Base-by-base conservation (phyloP, 1,284 basidiomycete genomes). In the Ceratobasidium sp. region DNA sequence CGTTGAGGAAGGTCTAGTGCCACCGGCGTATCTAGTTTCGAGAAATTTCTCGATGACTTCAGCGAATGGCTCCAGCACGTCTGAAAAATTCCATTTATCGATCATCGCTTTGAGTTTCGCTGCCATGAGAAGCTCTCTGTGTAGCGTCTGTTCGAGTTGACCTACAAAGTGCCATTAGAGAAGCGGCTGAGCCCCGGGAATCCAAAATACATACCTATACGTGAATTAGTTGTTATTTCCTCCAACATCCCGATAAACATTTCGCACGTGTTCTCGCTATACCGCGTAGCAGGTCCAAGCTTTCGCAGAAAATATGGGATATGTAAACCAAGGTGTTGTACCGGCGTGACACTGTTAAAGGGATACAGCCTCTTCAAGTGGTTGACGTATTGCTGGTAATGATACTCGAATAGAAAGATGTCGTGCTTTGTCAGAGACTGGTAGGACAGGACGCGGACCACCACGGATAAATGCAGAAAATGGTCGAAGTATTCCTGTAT, bases 231-330 rank as follows among this genome's bases (percentile, higher is more conserved):
- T 1, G 54, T 32, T 0, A 73, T 54, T 6, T 75, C 65, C 25
- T 78, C 46, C 6, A 78, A 15, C n/a, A 66, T 65, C 2, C 76
- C 76, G 17, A 67, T 78, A 25, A 77, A 66, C 43, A 76, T 54
- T 51, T 78, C 77, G 44, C 44, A 54, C 0, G 77, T 68, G 54
- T 52, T 67, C 17, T 67, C 65, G 49, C 32, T 67, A 40, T 34
- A 67, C 2, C 44, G 52, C 2, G 56, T 71, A 52, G n/a, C 11
- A 34, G 77, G 77, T 1, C 77, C 77, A 17, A 70, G 70, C 9
- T 19, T 9, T 0, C 37, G 17, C 13, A 78, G 17, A 32, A 71
- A 76, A 5, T 52, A 15, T 0, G 57, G 44, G 11, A 78, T 32
- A 57, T 78, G 77, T 0, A 73, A 32, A 11, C 67, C 43, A 8